phyloP scores from a whole-genome alignment of 345 rosid species.

The Citrus unshiu region DNA sequence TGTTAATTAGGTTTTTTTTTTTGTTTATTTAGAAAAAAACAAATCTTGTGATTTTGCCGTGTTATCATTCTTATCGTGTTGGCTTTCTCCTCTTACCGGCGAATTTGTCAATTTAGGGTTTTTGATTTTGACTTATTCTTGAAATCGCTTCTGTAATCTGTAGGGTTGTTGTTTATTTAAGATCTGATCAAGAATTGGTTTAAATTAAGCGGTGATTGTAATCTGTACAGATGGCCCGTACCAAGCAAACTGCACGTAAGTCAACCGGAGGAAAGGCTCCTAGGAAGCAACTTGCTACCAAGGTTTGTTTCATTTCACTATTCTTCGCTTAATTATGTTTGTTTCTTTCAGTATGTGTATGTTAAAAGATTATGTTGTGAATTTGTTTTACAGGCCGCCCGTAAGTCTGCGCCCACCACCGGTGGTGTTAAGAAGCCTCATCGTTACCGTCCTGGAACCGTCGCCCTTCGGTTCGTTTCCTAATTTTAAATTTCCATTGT shows the following conservation, averaged over 20 bases:
- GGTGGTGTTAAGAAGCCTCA: constrained; percentile 97
- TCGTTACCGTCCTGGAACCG: constrained; percentile 93
- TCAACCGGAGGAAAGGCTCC: constrained; percentile 98
- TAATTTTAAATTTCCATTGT: neutral
- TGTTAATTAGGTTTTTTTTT: neutral
- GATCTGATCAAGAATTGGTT: neutral
- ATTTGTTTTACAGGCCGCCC: constrained; percentile 57
- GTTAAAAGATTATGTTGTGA: too few relatives aligned
- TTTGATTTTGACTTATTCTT: neutral
- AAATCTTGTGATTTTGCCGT: neutral
- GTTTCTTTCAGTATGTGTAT: neutral
- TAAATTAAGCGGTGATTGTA: neutral
- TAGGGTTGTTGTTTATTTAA: neutral
- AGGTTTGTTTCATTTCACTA: constrained; percentile 29
- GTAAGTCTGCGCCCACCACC: constrained; percentile 94
- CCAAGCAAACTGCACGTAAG: constrained; percentile 94
- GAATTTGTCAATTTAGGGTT: neutral
- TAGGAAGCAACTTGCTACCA: constrained; percentile 94
- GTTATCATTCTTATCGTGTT: neutral
- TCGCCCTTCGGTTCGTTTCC: constrained; percentile 69
- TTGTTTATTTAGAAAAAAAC: too few relatives aligned
- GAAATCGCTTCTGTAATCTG: neutral
- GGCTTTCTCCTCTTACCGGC: too few relatives aligned
- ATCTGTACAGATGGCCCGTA: constrained; percentile 69
- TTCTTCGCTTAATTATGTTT: too few relatives aligned